phyloP scores from a whole-genome alignment of 164 flowering plant genomes.

The Paratinospora sagittata region DNA sequence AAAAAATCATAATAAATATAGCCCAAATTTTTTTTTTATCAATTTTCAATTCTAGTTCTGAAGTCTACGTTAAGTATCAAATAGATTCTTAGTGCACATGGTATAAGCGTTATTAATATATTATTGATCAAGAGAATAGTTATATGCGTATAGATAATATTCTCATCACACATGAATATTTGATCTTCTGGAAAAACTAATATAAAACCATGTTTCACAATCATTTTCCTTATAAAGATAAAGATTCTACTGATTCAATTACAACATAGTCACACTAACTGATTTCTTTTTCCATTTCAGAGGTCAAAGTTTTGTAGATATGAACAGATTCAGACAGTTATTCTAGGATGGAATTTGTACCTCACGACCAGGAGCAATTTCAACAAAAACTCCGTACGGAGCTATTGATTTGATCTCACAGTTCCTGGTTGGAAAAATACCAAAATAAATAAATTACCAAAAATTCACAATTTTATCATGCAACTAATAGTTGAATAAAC shows the following conservation, averaged over 20 bases:
- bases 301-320: neutral
- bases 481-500: neutral
- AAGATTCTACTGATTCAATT: neutral
- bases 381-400: slow-evolving; percentile 90
- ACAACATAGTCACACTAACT: neutral
- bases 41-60: no score
- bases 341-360: slow-evolving; percentile 26
- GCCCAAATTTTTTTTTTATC: no score
- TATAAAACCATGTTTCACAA: no score
- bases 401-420: slow-evolving; percentile 84
- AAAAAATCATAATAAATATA: no score
- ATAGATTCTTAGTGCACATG: no score
- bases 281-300: neutral
- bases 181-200: no score
- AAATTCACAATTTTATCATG: neutral
- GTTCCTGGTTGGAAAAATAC: slow-evolving; percentile 41
- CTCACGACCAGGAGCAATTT: slow-evolving; percentile 97
- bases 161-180: no score
- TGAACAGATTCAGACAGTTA: neutral
- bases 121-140: no score
- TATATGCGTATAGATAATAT: no score
- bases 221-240: neutral
- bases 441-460: neutral
- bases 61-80: no score
- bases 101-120: no score